These are phyloP conservation scores for Pyrus betulifolia DNA, from an alignment of 306 rosid species.

Conservation along the genomic window DNA sequence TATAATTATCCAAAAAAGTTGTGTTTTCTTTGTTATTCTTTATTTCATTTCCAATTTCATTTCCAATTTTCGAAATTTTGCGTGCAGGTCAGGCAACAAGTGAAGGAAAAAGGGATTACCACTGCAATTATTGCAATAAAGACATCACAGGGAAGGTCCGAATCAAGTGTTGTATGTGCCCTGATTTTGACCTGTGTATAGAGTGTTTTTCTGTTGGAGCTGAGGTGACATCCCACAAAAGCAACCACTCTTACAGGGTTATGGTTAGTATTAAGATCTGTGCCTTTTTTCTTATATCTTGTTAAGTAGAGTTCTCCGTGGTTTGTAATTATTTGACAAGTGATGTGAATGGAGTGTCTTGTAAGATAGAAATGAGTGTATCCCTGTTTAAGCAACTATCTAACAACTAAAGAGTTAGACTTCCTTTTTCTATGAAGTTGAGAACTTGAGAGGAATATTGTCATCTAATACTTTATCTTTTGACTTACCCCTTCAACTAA, in stretches of 20 bases:
- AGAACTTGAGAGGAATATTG: neutral
- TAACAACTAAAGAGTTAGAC: neutral
- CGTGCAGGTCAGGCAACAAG: constrained; percentile 71
- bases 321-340: neutral
- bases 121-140: constrained; percentile 96
- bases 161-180: constrained; percentile 82
- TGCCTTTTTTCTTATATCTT: neutral
- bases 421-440: neutral
- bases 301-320: neutral
- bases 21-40: neutral
- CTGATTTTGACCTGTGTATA: constrained; percentile 92
- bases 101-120: constrained; percentile 87
- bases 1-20: neutral
- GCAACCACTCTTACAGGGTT: constrained; percentile 84
- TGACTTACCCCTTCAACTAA: neutral
- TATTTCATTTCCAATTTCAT: neutral
- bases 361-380: neutral
- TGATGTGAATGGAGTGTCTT: neutral
- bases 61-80: neutral
- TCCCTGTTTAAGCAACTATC: neutral
- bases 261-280: constrained; percentile 53
- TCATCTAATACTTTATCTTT: neutral
- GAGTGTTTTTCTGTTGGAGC: constrained; percentile 98
- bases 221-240: constrained; percentile 84
- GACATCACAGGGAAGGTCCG: constrained; percentile 93